phyloP scores from a whole-genome alignment of 345 rosid species.

The Hevea brasiliensis region DNA sequence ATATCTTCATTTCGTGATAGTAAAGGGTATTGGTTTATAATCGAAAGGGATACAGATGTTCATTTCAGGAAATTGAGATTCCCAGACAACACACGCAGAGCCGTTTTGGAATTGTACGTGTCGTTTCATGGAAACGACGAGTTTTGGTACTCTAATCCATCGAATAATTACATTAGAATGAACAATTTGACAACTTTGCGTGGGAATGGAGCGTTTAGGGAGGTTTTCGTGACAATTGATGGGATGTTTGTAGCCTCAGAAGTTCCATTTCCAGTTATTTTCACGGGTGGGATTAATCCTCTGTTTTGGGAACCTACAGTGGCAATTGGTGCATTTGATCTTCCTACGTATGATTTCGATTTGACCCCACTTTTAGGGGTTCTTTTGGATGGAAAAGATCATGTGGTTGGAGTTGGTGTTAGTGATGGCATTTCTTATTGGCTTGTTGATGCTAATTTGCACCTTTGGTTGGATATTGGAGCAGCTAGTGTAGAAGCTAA shows the following conservation, averaged over 20 bases:
- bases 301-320: constrained; percentile 83
- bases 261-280: constrained; percentile 74
- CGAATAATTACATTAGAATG: constrained; percentile 53
- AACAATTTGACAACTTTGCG: constrained; percentile 59
- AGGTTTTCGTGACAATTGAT: constrained; percentile 71
- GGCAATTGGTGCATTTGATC: constrained; percentile 66
- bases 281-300: constrained; percentile 84
- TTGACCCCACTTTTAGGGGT: constrained; percentile 66
- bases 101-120: constrained; percentile 61
- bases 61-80: constrained; percentile 44
- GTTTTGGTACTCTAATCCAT: constrained; percentile 94
- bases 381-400: constrained; percentile 58
- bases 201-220: constrained; percentile 75
- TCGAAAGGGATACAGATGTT: constrained; percentile 50
- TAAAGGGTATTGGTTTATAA: constrained; percentile 65
- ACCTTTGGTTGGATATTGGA: constrained; percentile 66
- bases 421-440: constrained; percentile 62
- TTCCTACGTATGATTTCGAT: constrained; percentile 73
- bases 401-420: constrained; percentile 58
- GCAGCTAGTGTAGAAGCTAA: constrained; percentile 43
- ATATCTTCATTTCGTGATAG: constrained; percentile 32
- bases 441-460: constrained; percentile 83
- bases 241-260: constrained; percentile 68
- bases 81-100: constrained; percentile 58
- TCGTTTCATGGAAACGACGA: constrained; percentile 88